Base-by-base conservation (phyloP, 164 flowering plant genomes). In the Umbilicus rupestris region DNA sequence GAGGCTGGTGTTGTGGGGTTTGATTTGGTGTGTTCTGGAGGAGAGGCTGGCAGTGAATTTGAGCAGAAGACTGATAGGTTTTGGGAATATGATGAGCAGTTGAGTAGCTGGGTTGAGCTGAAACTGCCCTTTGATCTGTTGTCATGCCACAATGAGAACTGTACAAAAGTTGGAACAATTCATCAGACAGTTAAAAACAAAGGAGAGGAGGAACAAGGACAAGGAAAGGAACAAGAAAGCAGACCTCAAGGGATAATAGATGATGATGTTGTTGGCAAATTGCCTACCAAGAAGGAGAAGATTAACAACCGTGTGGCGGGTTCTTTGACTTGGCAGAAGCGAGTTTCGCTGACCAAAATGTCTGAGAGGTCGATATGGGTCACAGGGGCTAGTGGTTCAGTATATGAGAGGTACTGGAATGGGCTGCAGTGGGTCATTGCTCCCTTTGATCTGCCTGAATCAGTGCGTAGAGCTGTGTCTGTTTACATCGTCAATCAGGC, bases 351-450 rank as follows among this genome's bases (percentile, higher is more conserved):
- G 76, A 82, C 83, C 2, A 84, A 71, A 67, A 82, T 87, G 84
- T 79, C 95, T 6, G 95, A 87, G 30, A 63, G 79, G 30, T 88
- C 95, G 16, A 69, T 90, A 49, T 90, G 92, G 92, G 75, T 90
- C 7, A 88, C 95, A 17, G 95, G 95, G 5, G 83, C 74, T 60
- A 90, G 97, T 70, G 95, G 95, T 14, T 87, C 97, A 0, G 81
- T 88, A 50, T 87, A 87, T 71, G 95, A 90, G 77, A 85, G 97
- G 78, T 88, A 83, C 65, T 91, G 97, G 97, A 91, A 91, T 82
- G 97, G 95, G 44, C 67, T 88, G 46, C 91, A 84, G 63, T 91
- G 97, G 97, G 96, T 91, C 31, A 74, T 87, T 66, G 91, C 90
- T 35, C 96, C 92, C 12, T 95, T 85, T 77, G 92, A 87, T 64